Conservation (phyloP, 495 filamentous ascomycete species). For the Penicillium fimorum region DNA sequence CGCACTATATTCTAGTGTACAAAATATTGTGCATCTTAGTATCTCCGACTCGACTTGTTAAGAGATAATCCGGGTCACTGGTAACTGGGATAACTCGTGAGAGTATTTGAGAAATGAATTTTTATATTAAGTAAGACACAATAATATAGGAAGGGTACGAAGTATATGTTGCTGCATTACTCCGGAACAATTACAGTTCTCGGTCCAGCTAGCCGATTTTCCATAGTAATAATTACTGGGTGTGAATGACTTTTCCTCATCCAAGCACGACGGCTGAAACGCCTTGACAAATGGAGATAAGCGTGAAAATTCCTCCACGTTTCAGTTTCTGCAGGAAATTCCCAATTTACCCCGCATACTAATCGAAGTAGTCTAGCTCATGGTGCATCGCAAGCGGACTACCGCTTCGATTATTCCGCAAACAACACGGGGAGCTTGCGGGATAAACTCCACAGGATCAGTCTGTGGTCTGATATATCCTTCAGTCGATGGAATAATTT, state of each 20-base stretch:
- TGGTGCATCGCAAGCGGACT: neutral
- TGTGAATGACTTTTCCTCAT: neutral
- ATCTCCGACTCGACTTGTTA: no score
- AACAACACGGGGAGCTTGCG: conserved; percentile 17
- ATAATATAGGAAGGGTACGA: no score
- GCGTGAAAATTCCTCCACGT: neutral
- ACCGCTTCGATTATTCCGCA: conserved; percentile 13
- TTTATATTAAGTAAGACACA: no score
- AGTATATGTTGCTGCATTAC: no score
- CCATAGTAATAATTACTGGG: neutral
- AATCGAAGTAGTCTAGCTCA: neutral
- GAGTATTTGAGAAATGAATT: no score
- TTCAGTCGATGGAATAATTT: neutral
- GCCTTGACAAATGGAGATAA: conserved; percentile 14
- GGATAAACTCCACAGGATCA: neutral
- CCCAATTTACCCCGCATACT: neutral
- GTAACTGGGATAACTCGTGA: no score
- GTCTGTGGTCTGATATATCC: neutral
- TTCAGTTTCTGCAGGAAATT: neutral
- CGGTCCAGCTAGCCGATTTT: neutral
- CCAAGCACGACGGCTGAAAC: conserved; percentile 1
- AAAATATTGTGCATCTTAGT: no score
- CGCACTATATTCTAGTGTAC: no score
- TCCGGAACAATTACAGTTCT: neutral
- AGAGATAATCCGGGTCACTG: no score